Base-by-base conservation (phyloP, 768 basidiomycete genomes). In the Termitomyces sp. region DNA sequence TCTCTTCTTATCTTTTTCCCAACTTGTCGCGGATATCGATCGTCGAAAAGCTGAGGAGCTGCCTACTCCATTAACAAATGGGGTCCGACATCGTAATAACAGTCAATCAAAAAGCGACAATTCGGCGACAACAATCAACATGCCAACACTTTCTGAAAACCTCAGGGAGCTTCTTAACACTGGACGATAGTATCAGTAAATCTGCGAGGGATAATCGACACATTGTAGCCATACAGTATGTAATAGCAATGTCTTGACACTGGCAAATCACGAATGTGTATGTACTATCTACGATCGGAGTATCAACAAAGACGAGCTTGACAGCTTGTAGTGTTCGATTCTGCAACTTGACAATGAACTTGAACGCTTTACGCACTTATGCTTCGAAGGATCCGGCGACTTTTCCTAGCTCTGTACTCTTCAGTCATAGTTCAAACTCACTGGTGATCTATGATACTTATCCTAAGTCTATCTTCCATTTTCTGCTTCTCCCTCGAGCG, bases 21-120 rank as follows among this genome's bases (percentile, higher is more conserved):
- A 92, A 68, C 76, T 97, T 22, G 88, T 98, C 22, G 90, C 90
- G 11, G 94, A 96, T 71, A 86, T 96, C 67, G 94, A 97, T 71
- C 84, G 90, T 39, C 84, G 90, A 64, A 84, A 81, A 64, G 85
- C 84, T 0, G 92, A 93, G 63, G 82, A 82, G 68, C 20, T 74
- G 66, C 57, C 71, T 75, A 60, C 77, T 75, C 45, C 78, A 63
- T 63, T 80, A 73, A 69, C 70, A 38, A 71, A 67, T 60, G 66
- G 64, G 38, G 59, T 73, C 45, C 70, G 73, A 35, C 63, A 64
- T 44, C 70, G 68, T n/a, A n/a, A n/a, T 44, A 66, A 57, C 8
- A 42, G 46, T 48, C 48, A 44, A 24, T 22, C 55, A 18, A 52
- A 54, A 49, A 57, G 55, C 20, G 57, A 61, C 24, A 48, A 57